Percentiles rank a stretch among this genome's conserved stretches.
These are phyloP conservation scores for Ustilago crameri DNA, from an alignment of 1,284 basidiomycete species.

Conservation along the genomic window DNA sequence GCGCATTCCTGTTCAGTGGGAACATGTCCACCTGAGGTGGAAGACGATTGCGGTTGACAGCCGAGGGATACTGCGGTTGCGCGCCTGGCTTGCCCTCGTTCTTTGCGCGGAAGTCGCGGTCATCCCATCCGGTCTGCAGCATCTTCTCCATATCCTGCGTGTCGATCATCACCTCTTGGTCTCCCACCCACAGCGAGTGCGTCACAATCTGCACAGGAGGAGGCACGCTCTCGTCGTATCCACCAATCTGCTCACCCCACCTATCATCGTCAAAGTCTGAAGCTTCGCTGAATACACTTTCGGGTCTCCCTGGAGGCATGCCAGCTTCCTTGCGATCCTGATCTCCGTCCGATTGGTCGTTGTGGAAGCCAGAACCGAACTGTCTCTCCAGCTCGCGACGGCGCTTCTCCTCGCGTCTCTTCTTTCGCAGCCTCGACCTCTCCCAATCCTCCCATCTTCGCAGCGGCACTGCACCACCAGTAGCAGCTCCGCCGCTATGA, in stretches of 20 bases:
- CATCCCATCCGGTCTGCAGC: slow-evolving; percentile 61
- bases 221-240: slow-evolving; percentile 60
- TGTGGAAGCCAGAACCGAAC: slow-evolving; percentile 76
- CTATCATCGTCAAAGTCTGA: slow-evolving; percentile 82
- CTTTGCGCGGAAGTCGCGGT: slow-evolving; percentile 37
- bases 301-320: slow-evolving; percentile 29
- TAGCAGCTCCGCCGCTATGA: slow-evolving; percentile 73
- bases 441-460: slow-evolving; percentile 99
- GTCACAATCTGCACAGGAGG: slow-evolving; percentile 59
- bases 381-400: slow-evolving; percentile 62
- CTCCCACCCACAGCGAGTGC: slow-evolving; percentile 57
- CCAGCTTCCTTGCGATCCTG: slow-evolving; percentile 42
- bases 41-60: slow-evolving; percentile 31
- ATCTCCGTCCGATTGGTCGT: slow-evolving; percentile 70
- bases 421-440: slow-evolving; percentile 89
- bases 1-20: slow-evolving; percentile 21
- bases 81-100: slow-evolving; percentile 10
- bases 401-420: slow-evolving; percentile 87
- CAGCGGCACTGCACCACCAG: slow-evolving; percentile 80
- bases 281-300: slow-evolving; percentile 45
- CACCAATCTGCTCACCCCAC: slow-evolving; percentile 76
- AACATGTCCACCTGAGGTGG: slow-evolving; percentile 44
- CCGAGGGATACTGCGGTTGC: slow-evolving; percentile 40
- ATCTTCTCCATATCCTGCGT: slow-evolving; percentile 62
- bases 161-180: slow-evolving; percentile 54